A percentile compares a stretch with the other conserved stretches of the same genome.
phyloP scores from a whole-genome alignment of 352 stramenopile species.

The Phytophthora lateralis region DNA sequence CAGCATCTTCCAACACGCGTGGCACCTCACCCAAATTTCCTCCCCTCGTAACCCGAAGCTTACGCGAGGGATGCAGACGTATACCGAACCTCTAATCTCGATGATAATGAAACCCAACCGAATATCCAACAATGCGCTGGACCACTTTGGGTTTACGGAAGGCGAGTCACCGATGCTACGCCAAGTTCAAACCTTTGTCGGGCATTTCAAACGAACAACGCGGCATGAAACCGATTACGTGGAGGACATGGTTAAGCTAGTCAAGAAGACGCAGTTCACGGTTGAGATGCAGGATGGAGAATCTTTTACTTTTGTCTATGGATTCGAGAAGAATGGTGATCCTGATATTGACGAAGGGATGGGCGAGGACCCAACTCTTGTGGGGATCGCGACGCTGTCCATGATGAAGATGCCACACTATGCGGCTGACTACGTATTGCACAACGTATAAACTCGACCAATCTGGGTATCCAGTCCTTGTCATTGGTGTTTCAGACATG shows the following conservation, averaged over 20 bases:
- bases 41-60: background rate
- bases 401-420: constrained; percentile 5
- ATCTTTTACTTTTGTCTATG: background rate
- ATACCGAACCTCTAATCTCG: background rate
- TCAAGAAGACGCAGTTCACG: constrained; percentile 1
- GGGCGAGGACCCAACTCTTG: background rate
- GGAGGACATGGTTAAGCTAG: constrained; percentile 5
- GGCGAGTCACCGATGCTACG: background rate
- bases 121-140: background rate
- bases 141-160: background rate
- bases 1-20: background rate
- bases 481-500: background rate
- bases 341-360: constrained; percentile 1
- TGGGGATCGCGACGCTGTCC: background rate
- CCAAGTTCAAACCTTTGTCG: background rate
- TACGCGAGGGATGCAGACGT: constrained; percentile 2
- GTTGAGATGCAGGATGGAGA: background rate
- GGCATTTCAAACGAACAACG: background rate
- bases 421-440: background rate
- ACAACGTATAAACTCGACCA: constrained; percentile 2
- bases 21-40: background rate
- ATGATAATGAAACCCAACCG: background rate
- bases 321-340: background rate
- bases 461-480: background rate
- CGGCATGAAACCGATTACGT: background rate